Percentiles rank a stretch among this genome's conserved stretches.
phyloP scores from a whole-genome alignment of 2,329 filamentous ascomycete species.

The Alternaria ethzedia region DNA sequence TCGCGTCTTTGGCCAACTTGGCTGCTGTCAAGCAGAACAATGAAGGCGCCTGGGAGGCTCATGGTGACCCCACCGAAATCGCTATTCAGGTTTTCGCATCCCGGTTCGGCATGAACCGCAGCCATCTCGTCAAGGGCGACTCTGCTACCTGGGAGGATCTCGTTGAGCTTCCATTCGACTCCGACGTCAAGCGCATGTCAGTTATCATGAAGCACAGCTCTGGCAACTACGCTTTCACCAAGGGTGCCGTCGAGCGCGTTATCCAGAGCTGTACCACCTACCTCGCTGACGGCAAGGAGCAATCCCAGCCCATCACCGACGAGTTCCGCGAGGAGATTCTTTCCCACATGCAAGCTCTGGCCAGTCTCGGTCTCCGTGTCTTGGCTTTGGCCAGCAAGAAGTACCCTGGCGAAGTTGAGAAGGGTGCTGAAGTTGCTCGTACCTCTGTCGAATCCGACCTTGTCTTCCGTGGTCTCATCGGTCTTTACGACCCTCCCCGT shows the following conservation, averaged over 20 bases:
- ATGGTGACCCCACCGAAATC: conserved; percentile 66
- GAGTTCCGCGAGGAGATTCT: conserved; percentile 64
- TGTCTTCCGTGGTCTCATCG: conserved; percentile 77
- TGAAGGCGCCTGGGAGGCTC: conserved; percentile 48
- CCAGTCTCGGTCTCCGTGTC: conserved; percentile 71
- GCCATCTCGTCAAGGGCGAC: conserved; percentile 54
- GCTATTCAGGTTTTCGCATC: conserved; percentile 77
- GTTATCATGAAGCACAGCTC: conserved; percentile 64
- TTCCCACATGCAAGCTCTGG: conserved; percentile 72
- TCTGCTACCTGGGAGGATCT: conserved; percentile 47
- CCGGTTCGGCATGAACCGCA: conserved; percentile 69
- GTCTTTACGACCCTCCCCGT: conserved; percentile 85
- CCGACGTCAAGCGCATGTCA: conserved; percentile 77
- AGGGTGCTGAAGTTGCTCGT: conserved; percentile 60
- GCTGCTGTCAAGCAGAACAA: conserved; percentile 57
- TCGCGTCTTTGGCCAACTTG: conserved; percentile 56
- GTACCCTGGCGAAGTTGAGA: conserved; percentile 48
- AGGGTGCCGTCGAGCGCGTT: conserved; percentile 74
- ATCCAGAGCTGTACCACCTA: conserved; percentile 66
- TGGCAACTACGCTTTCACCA: conserved; percentile 60
- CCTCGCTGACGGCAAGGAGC: conserved; percentile 51
- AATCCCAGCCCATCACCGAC: conserved; percentile 55
- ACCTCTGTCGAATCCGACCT: conserved; percentile 70
- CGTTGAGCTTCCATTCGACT: conserved; percentile 76
- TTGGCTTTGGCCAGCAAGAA: conserved; percentile 66